A percentile compares a stretch with the other conserved stretches of the same genome.
Conservation (phyloP, 805 yeast genomes). For the Candida bentonensis region DNA sequence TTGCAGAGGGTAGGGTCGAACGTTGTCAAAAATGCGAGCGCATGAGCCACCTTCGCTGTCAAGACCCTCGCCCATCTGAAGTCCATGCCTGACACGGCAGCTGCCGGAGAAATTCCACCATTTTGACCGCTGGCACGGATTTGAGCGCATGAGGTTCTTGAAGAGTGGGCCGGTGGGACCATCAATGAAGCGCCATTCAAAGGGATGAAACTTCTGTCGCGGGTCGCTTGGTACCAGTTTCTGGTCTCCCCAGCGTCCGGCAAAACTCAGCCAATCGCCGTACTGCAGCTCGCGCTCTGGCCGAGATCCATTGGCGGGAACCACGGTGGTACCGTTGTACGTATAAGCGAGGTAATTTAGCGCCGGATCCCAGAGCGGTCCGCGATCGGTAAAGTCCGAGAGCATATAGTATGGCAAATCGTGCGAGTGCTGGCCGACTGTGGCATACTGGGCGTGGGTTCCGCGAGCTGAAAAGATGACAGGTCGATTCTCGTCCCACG, state of each 20-base stretch:
- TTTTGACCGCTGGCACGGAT: constrained; percentile 70
- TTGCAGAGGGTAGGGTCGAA: constrained; percentile 39
- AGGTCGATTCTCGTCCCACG: constrained; percentile 38
- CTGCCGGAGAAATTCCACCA: constrained; percentile 89
- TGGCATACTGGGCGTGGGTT: constrained; percentile 91
- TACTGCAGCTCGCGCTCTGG: constrained; percentile 38
- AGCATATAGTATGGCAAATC: constrained; percentile 87
- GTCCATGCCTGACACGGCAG: constrained; percentile 62
- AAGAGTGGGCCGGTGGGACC: constrained; percentile 88
- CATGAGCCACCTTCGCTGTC: constrained; percentile 80
- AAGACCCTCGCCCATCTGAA: constrained; percentile 74
- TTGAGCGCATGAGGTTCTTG: constrained; percentile 55
- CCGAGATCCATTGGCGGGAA: constrained; percentile 25
- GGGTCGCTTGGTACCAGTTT: constrained; percentile 52
- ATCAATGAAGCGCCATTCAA: constrained; percentile 80
- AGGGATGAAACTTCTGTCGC: constrained; percentile 75
- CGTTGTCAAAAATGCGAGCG: constrained; percentile 44
- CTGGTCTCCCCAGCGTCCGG: constrained; percentile 87
- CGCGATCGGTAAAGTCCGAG: constrained; percentile 88
- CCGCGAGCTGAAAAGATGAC: constrained; percentile 85
- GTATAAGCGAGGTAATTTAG: constrained; percentile 71
- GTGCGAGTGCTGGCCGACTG: constrained; percentile 93
- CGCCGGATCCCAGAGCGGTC: constrained; percentile 90
- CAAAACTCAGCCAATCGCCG: constrained; percentile 66
- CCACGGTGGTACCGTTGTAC: constrained; percentile 44